phyloP scores from a whole-genome alignment of 2,329 filamentous ascomycete species.

The Arthroderma sp. region DNA sequence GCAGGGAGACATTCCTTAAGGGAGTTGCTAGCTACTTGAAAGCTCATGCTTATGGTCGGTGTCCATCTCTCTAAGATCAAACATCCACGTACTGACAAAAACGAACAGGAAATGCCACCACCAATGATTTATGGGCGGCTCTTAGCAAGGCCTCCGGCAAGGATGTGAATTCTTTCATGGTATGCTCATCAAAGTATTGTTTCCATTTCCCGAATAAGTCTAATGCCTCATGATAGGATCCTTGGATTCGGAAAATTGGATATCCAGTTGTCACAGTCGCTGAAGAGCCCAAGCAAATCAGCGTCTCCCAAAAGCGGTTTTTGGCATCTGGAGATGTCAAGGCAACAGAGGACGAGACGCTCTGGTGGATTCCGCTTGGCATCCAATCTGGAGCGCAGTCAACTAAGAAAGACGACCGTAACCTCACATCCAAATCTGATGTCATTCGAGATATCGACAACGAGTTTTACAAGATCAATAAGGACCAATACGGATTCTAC shows the following conservation, averaged over 20 bases:
- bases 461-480: slow-evolving; percentile 86
- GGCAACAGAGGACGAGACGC: slow-evolving; percentile 77
- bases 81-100: slow-evolving; percentile 3
- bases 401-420: slow-evolving; percentile 48
- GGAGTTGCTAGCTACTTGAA: slow-evolving; percentile 85
- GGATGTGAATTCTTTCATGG: slow-evolving; percentile 78
- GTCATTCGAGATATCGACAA: slow-evolving; percentile 52
- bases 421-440: slow-evolving; percentile 63
- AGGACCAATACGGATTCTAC: slow-evolving; percentile 78
- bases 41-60: slow-evolving; percentile 63
- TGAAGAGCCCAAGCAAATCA: slow-evolving; percentile 57
- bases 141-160: slow-evolving; percentile 76
- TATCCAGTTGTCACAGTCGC: slow-evolving; percentile 80
- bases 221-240: slow-evolving; percentile 33
- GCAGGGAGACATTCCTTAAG: slow-evolving; percentile 74
- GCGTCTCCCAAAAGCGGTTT: slow-evolving; percentile 76
- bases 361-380: slow-evolving; percentile 90
- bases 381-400: slow-evolving; percentile 62
- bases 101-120: slow-evolving; percentile 58
- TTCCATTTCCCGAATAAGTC: slow-evolving; percentile 1
- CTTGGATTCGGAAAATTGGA: slow-evolving; percentile 92
- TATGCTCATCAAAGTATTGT: slow-evolving; percentile 13
- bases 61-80: not conserved
- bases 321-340: slow-evolving; percentile 83
- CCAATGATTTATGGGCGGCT: slow-evolving; percentile 79